These are phyloP conservation scores for Naganishia cerealis DNA, from an alignment of 1,284 basidiomycete genomes.

Conservation along the genomic window DNA sequence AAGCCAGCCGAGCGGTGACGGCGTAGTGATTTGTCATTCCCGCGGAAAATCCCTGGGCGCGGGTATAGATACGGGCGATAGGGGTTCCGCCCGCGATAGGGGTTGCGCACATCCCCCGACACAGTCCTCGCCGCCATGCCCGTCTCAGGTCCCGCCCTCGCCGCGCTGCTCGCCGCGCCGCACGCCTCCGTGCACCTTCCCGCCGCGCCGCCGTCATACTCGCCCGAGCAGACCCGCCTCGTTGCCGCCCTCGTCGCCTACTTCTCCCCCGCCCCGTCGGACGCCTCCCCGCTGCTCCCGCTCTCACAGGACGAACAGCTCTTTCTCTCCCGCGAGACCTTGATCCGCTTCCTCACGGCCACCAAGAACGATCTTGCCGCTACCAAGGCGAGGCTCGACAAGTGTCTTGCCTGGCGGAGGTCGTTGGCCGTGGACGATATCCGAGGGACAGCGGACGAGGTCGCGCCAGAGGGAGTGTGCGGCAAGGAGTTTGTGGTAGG, in stretches of 20 bases:
- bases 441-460: conserved; percentile 1
- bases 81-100: too few relatives aligned
- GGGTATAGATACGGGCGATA: too few relatives aligned
- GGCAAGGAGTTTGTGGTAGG: conserved; percentile 35
- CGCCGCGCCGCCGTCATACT: background rate
- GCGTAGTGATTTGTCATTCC: background rate
- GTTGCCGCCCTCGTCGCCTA: conserved; percentile 8
- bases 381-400: conserved; percentile 26
- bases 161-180: conserved; percentile 4
- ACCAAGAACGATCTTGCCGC: conserved; percentile 30
- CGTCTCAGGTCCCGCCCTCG: conserved; percentile 12
- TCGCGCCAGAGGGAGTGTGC: conserved; percentile 27
- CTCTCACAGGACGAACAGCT: conserved; percentile 20
- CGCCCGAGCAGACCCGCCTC: conserved; percentile 5
- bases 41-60: too few relatives aligned
- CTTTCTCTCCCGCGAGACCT: conserved; percentile 22
- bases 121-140: conserved; percentile 3
- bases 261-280: conserved; percentile 21
- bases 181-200: background rate
- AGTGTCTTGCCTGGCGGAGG: conserved; percentile 30
- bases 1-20: background rate
- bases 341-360: conserved; percentile 32
- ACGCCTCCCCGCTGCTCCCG: conserved; percentile 8
- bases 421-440: conserved; percentile 15
- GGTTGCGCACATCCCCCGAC: too few relatives aligned